A percentile compares a stretch with the other conserved stretches of the same genome.
Conservation (phyloP, 2,329 filamentous ascomycete species). For the Rutstroemia sp. region DNA sequence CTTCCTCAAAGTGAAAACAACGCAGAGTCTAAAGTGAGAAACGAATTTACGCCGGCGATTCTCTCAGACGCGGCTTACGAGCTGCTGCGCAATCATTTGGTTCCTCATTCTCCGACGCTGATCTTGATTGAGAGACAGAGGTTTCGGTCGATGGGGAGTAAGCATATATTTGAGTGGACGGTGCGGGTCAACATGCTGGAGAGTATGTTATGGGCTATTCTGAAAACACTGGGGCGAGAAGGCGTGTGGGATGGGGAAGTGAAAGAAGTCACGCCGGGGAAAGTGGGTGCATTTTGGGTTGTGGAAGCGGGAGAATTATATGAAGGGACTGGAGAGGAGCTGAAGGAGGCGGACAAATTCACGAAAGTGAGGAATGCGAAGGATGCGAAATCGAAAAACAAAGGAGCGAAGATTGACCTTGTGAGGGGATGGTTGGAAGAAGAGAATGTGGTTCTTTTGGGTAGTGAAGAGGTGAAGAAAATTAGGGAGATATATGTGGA, state of each 20-base stretch:
- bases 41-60: constrained; percentile 44
- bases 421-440: constrained; percentile 45
- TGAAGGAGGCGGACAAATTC: constrained; percentile 15
- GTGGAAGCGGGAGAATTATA: constrained; percentile 22
- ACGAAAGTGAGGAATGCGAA: constrained; percentile 33
- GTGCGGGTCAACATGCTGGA: constrained; percentile 75
- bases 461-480: constrained; percentile 30
- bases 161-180: constrained; percentile 73
- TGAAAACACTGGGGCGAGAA: constrained; percentile 47
- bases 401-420: constrained; percentile 57
- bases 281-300: constrained; percentile 50
- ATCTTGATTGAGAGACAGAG: constrained; percentile 61
- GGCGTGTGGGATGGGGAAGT: constrained; percentile 38
- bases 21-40: constrained; percentile 10
- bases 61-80: constrained; percentile 49
- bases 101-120: constrained; percentile 52
- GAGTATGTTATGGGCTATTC: constrained; percentile 67
- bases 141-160: constrained; percentile 54
- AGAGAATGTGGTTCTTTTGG: constrained; percentile 21
- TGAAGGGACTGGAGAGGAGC: constrained; percentile 21
- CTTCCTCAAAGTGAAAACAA: constrained; percentile 11
- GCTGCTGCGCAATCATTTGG: constrained; percentile 39
- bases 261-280: constrained; percentile 43
- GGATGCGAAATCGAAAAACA: constrained; percentile 37
- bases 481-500: constrained; percentile 32